These are phyloP conservation scores for Uronychia setigera DNA, from an alignment of 73 alveolate genomes.

Conservation along the genomic window DNA sequence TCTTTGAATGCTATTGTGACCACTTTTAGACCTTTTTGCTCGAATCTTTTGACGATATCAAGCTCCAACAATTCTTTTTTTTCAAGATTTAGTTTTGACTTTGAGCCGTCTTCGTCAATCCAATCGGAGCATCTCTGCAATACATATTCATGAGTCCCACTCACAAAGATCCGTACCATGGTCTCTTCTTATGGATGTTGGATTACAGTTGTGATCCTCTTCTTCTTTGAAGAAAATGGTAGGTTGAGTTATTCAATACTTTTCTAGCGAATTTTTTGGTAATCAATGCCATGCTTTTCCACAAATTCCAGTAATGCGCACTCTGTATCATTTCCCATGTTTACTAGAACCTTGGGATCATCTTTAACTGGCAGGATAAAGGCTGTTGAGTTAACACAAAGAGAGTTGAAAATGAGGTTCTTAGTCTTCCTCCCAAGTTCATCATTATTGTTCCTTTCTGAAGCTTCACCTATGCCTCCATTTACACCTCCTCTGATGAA, in stretches of 20 bases:
- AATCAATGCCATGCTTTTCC: constrained; percentile 27
- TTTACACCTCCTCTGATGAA: background rate
- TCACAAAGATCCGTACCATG: background rate
- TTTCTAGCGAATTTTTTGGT: background rate
- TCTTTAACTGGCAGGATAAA: background rate
- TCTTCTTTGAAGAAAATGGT: background rate
- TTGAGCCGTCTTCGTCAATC: background rate
- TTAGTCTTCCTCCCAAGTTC: background rate
- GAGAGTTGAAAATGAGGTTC: background rate
- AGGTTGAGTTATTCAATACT: background rate
- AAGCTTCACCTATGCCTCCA: background rate
- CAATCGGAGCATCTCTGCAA: background rate
- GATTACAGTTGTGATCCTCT: background rate
- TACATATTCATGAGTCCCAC: background rate
- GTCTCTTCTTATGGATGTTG: background rate
- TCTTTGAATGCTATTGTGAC: constrained; percentile 5
- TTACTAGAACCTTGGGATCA: too few relatives aligned
- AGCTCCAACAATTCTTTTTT: background rate
- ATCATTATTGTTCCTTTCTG: background rate
- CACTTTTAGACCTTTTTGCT: background rate
- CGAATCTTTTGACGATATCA: background rate
- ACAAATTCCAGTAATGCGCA: constrained; percentile 49
- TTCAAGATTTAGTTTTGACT: background rate
- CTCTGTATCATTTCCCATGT: constrained; percentile 58
- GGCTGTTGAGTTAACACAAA: background rate